A percentile compares a stretch with the other conserved stretches of the same genome.
Evolutionary conservation across 305 asterid species (phyloP).

Genomic region (Fraxinus greggii): DNA sequence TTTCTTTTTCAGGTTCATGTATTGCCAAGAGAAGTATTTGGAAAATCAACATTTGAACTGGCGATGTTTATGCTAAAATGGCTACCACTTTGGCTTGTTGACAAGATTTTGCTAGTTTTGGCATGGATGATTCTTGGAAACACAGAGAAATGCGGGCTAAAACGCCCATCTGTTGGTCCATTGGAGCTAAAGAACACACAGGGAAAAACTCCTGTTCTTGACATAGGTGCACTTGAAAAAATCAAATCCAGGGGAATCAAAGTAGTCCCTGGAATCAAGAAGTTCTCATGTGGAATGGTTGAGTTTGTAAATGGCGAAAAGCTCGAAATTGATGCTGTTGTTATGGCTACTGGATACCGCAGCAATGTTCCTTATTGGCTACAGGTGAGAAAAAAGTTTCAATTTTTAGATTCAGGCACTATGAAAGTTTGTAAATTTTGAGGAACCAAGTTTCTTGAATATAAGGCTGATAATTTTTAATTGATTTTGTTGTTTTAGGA

Average conservation of each 20-base stretch:
- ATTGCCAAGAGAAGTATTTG: conserved; percentile 56
- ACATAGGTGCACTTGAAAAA: conserved; percentile 59
- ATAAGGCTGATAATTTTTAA: conserved; percentile 8
- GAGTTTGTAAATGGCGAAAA: conserved; percentile 48
- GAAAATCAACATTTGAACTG: conserved; percentile 63
- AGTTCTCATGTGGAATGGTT: conserved; percentile 31
- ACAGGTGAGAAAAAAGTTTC: conserved; percentile 35
- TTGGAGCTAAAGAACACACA: conserved; percentile 51
- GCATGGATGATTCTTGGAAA: conserved; percentile 62
- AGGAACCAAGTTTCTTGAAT: neutral
- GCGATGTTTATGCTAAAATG: conserved; percentile 56
- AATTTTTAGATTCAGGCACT: neutral
- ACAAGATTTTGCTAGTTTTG: conserved; percentile 43
- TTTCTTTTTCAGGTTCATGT: conserved; percentile 57
- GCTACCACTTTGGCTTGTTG: conserved; percentile 76
- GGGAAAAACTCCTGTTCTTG: conserved; percentile 72
- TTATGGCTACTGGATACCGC: conserved; percentile 66
- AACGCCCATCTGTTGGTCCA: conserved; percentile 58
- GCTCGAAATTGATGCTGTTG: conserved; percentile 54
- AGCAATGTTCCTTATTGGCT: conserved; percentile 80
- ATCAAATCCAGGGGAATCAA: conserved; percentile 53
- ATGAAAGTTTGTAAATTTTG: neutral
- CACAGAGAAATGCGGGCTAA: conserved; percentile 47
- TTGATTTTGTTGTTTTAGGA: conserved; percentile 33
- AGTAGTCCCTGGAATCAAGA: conserved; percentile 53